Conservation (phyloP, 2,329 filamentous ascomycete genomes). For the Westerdykella aurantiaca region DNA sequence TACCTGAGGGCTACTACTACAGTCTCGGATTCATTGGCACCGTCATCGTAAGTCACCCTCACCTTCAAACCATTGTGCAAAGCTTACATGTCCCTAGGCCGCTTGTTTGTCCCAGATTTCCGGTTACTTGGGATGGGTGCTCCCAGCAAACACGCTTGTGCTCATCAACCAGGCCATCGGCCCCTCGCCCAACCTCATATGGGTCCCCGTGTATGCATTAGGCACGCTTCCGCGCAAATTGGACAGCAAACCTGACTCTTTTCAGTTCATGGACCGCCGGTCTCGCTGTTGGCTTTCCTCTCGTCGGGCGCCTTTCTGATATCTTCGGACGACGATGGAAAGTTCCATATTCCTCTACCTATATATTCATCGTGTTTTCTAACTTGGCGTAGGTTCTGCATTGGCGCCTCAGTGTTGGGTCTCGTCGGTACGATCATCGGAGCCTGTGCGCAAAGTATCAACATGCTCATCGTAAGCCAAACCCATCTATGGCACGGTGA, state of each 20-base stretch:
- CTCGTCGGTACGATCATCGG: constrained; percentile 35
- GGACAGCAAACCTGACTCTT: no score
- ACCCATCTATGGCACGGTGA: background rate
- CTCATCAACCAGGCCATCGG: constrained; percentile 37
- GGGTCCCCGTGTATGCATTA: constrained; percentile 23
- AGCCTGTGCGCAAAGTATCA: constrained; percentile 29
- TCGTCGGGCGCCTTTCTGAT: constrained; percentile 36
- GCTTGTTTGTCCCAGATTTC: constrained; percentile 29
- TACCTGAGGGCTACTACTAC: constrained; percentile 22
- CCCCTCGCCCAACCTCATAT: constrained; percentile 35
- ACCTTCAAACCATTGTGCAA: background rate
- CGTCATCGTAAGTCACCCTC: constrained; percentile 18
- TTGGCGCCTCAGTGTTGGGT: constrained; percentile 28
- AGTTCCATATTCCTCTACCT: constrained; percentile 5
- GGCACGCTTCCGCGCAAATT: no score
- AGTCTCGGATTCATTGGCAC: constrained; percentile 26
- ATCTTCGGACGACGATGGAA: constrained; percentile 34
- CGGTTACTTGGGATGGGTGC: constrained; percentile 28
- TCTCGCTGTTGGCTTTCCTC: constrained; percentile 33
- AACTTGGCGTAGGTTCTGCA: constrained; percentile 20
- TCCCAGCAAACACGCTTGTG: constrained; percentile 24
- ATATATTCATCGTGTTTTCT: no score
- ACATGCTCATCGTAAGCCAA: constrained; percentile 23
- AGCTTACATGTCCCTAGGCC: constrained; percentile 11
- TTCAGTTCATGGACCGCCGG: constrained; percentile 25